Base-by-base conservation (phyloP, 2,329 filamentous ascomycete genomes). In the Xylaria sp. region DNA sequence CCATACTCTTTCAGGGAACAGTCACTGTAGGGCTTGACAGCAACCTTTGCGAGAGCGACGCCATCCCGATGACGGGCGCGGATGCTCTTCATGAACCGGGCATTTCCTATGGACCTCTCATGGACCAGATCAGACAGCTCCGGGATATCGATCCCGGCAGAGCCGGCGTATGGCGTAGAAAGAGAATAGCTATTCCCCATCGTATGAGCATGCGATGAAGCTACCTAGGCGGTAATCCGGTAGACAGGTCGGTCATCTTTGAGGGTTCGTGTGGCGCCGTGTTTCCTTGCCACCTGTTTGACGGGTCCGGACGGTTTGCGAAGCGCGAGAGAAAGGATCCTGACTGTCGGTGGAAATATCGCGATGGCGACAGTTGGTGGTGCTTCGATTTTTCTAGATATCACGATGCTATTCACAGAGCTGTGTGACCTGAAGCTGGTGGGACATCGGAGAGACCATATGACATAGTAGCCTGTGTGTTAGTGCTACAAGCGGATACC, bases 131-230 rank as follows among this genome's bases (percentile, higher is more conserved):
- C 96, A 52, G 92, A 89, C 51, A 99, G 89, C 84, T 99, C 95
- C 48, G 94, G 92, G 34, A 97, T 90, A 81, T 99, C 95, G 80
- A 99, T 97, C 75, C 94, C 94, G 67, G 94, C 94, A 64, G 94
- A 92, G 79, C 94, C 96, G 72, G 94, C 93, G 64, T 94, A 96
- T 73, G 97, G 92, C 78, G 94, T 94, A 63, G 94, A 93, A 76
- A 97, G 89, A 71, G 95, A 98, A 84, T 98, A 98, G 73, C 94
- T 94, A 87, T 99, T 96, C 73, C 96, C 96, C 96, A 99, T 99
- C 73, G 74, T 82, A 69, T 56, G 66, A 69, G 69, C 52, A 68
- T 69, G 66, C 41, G 69, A 67, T 63, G 60, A 65, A 73, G 73
- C 75, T 78, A 77, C 73, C 75, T 74, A 60, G 64, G 66, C 56